phyloP scores from a whole-genome alignment of 345 rosid genomes.

The sweet orange (Citrus sinensis) region DVS_A1.0 CM039165.1:6157501-6158000 shows the following conservation, averaged over 20 bases:
- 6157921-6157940: too few species aligned
- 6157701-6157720: background rate
- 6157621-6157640: background rate
- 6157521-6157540: background rate
- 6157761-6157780: background rate
- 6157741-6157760: background rate
- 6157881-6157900: too few species aligned
- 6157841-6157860: too few species aligned
- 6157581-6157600: background rate
- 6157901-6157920: too few species aligned
- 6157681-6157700: background rate
- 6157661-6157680: background rate
- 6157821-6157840: too few species aligned
- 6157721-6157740: background rate
- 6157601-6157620: background rate
- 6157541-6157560: background rate
- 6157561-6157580: background rate
- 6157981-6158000: too few species aligned
- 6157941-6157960: too few species aligned
- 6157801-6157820: too few species aligned
- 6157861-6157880: too few species aligned
- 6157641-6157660: background rate
- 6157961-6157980: too few species aligned
- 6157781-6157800: background rate
- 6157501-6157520: background rate